Percentiles rank a stretch among this genome's conserved stretches.
These are phyloP conservation scores for Kodamaea suecica DNA, from an alignment of 1,139 yeast species.

Conservation along the genomic window DNA sequence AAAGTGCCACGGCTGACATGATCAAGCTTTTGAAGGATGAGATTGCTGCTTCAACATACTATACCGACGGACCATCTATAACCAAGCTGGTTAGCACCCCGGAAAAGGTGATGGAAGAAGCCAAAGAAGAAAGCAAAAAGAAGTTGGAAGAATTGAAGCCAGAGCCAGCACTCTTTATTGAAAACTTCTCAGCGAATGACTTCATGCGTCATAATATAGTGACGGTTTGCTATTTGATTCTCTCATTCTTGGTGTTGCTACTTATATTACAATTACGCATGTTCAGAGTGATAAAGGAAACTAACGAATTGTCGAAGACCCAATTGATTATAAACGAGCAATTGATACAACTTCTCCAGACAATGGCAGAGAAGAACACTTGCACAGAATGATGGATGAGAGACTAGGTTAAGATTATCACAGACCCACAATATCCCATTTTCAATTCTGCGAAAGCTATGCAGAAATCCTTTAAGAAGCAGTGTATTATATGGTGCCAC, in stretches of 20 bases:
- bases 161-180: not conserved
- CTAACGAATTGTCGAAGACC: conserved; percentile 23
- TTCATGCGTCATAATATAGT: conserved; percentile 17
- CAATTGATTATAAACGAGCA: conserved; percentile 19
- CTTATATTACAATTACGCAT: conserved; percentile 24
- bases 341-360: conserved; percentile 12
- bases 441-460: too few species aligned
- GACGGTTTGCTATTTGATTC: conserved; percentile 15
- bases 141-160: not conserved
- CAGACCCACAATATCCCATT: too few species aligned
- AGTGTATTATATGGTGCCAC: too few species aligned
- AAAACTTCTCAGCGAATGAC: conserved; percentile 10
- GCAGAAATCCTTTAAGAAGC: too few species aligned
- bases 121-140: not conserved
- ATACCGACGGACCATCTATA: conserved; percentile 19
- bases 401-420: too few species aligned
- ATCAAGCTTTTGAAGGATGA: conserved; percentile 30
- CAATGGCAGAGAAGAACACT: conserved; percentile 14
- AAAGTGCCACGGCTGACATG: conserved; percentile 34
- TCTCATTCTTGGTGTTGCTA: conserved; percentile 22
- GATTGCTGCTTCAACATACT: conserved; percentile 23
- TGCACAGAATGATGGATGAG: conserved; percentile 35
- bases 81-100: not conserved
- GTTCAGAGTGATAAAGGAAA: conserved; percentile 20
- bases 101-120: not conserved